phyloP scores from a whole-genome alignment of 139 green algal species.

The Ulvella scutata region DNA sequence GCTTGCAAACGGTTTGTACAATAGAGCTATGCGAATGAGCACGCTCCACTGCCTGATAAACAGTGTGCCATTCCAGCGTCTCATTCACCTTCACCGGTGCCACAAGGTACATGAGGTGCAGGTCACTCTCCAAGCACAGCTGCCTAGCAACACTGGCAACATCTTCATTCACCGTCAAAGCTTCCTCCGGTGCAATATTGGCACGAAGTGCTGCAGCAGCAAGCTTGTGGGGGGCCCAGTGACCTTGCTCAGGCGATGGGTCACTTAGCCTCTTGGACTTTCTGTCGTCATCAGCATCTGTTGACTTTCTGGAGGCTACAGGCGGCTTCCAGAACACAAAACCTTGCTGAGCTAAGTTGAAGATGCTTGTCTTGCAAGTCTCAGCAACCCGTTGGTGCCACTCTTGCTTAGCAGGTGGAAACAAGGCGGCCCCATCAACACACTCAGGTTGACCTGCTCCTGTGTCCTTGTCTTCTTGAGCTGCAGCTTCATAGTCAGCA shows the following conservation, averaged over 20 bases:
- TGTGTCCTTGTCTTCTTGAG: no score
- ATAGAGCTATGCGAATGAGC: neutral
- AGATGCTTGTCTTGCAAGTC: neutral
- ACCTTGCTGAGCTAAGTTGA: neutral
- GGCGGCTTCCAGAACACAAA: slow-evolving; percentile 21
- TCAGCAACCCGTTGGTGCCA: neutral
- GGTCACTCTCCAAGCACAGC: slow-evolving; percentile 57
- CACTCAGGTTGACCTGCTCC: neutral
- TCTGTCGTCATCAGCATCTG: no score
- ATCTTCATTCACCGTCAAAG: slow-evolving; percentile 45
- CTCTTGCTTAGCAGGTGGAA: no score
- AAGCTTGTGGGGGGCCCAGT: slow-evolving; percentile 11
- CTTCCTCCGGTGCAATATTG: slow-evolving; percentile 41
- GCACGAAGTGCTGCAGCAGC: slow-evolving; percentile 43
- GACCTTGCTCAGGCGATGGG: no score
- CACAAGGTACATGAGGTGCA: slow-evolving; percentile 77
- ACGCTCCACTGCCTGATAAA: neutral
- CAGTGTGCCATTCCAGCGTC: slow-evolving; percentile 23
- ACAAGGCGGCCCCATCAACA: neutral
- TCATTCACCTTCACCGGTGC: slow-evolving; percentile 35
- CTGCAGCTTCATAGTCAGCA: neutral
- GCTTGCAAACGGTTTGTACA: slow-evolving; percentile 2
- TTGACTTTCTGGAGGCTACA: no score
- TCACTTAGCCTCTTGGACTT: no score
- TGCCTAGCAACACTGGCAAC: slow-evolving; percentile 30